phyloP scores from a whole-genome alignment of 352 stramenopile genomes.

The Globisporangium lucens region DNA sequence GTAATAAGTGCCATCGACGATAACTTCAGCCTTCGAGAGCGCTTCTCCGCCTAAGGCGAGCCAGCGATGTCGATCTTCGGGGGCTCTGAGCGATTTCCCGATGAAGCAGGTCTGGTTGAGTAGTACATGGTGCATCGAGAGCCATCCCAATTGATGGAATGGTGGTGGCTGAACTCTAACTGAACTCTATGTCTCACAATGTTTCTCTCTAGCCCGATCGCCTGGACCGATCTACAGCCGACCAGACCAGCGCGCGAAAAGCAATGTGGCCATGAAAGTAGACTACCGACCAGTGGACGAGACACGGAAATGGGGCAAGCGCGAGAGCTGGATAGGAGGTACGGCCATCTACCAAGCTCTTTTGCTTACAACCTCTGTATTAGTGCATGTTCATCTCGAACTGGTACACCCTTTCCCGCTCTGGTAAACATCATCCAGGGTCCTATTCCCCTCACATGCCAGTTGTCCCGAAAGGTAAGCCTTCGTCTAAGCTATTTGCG shows the following conservation, averaged over 20 bases:
- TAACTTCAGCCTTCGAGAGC: background rate
- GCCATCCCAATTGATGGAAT: background rate
- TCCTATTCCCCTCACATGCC: conserved; percentile 47
- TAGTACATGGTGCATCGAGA: no score
- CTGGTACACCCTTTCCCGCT: background rate
- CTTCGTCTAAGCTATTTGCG: background rate
- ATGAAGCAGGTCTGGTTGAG: conserved; percentile 47
- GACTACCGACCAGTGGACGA: conserved; percentile 70
- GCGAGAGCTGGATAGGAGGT: conserved; percentile 83
- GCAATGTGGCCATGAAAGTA: conserved; percentile 67
- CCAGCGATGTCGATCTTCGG: conserved; percentile 73
- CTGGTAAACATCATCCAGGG: conserved; percentile 12
- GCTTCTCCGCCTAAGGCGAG: background rate
- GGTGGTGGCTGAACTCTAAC: background rate
- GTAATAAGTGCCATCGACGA: background rate
- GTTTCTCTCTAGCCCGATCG: conserved; percentile 36
- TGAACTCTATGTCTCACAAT: background rate
- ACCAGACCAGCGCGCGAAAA: conserved; percentile 51
- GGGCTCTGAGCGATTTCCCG: conserved; percentile 68
- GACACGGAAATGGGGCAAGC: conserved; percentile 63
- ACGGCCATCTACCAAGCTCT: background rate
- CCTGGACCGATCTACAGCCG: conserved; percentile 74
- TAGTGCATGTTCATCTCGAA: background rate
- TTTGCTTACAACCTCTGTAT: background rate
- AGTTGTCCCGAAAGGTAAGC: conserved; percentile 53